Conservation (phyloP, 208 protist species). For the Herpetomonas samuelpessoai region DNA sequence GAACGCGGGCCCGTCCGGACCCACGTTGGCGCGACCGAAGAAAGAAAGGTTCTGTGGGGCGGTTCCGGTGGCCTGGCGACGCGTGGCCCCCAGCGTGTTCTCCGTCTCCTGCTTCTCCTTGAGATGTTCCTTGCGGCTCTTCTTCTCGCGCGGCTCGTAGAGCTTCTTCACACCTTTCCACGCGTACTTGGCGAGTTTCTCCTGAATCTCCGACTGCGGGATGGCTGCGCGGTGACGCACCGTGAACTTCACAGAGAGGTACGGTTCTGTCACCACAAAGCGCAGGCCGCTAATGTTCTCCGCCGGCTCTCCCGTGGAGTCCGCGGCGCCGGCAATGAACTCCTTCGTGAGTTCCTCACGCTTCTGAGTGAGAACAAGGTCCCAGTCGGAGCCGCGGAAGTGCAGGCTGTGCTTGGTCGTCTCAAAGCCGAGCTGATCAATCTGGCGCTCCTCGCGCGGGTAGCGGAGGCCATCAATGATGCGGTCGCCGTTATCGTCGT, state of each 20-base stretch:
- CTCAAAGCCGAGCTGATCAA: slow-evolving; percentile 68
- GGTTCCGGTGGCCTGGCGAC: slow-evolving; percentile 9
- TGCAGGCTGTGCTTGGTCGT: slow-evolving; percentile 57
- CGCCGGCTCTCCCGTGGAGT: slow-evolving; percentile 35
- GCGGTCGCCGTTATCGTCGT: slow-evolving; percentile 35
- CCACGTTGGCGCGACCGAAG: slow-evolving; percentile 47
- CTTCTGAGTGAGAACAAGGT: slow-evolving; percentile 53
- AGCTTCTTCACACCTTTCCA: slow-evolving; percentile 48
- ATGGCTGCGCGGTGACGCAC: slow-evolving; percentile 54
- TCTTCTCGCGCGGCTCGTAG: slow-evolving; percentile 53
- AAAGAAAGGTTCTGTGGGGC: slow-evolving; percentile 42
- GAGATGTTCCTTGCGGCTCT: slow-evolving; percentile 10
- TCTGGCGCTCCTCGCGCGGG: slow-evolving; percentile 44
- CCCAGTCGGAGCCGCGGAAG: slow-evolving; percentile 69
- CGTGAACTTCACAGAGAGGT: slow-evolving; percentile 47
- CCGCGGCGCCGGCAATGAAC: slow-evolving; percentile 47
- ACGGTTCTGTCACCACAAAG: slow-evolving; percentile 44
- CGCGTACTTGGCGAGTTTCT: slow-evolving; percentile 26
- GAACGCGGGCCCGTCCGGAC: slow-evolving; percentile 46
- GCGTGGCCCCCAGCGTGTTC: too few relatives aligned
- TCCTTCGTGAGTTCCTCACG: slow-evolving; percentile 47
- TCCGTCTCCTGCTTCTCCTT: slow-evolving; percentile 7
- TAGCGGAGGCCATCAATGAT: slow-evolving; percentile 67
- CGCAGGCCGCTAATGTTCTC: slow-evolving; percentile 53
- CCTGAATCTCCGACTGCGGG: slow-evolving; percentile 39